phyloP scores from a whole-genome alignment of 176 grass and related monocot species.

The Puccinellia tenuiflora region DNA sequence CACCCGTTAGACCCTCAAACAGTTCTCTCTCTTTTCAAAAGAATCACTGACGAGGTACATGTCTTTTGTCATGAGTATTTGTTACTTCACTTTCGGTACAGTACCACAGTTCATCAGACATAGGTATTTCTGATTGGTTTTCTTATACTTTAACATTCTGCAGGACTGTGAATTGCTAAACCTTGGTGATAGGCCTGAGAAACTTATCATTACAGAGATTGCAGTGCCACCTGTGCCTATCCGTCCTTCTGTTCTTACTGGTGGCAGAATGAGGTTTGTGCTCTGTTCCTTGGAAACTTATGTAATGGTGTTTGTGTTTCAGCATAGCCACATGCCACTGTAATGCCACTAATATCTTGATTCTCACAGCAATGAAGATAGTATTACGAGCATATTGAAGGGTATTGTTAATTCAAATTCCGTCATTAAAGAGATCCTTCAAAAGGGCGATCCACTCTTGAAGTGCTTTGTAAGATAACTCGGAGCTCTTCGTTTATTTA shows the following conservation, averaged over 20 bases:
- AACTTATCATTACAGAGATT: slow-evolving; percentile 80
- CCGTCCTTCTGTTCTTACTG: slow-evolving; percentile 65
- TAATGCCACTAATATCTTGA: slow-evolving; percentile 12
- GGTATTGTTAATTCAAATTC: slow-evolving; percentile 69
- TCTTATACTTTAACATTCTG: slow-evolving; percentile 10
- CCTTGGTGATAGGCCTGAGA: slow-evolving; percentile 79
- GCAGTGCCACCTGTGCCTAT: slow-evolving; percentile 75
- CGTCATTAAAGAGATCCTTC: slow-evolving; percentile 64
- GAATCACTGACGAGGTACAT: slow-evolving; percentile 76
- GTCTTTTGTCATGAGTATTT: slow-evolving; percentile 9
- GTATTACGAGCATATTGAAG: slow-evolving; percentile 77
- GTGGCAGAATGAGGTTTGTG: slow-evolving; percentile 51
- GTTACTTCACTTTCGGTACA: background rate
- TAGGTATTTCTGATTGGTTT: background rate
- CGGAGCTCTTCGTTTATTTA: background rate
- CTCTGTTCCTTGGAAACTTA: background rate
- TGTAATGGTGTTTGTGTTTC: slow-evolving; percentile 1
- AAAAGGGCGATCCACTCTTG: slow-evolving; percentile 38
- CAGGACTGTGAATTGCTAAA: slow-evolving; percentile 96
- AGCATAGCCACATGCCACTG: background rate
- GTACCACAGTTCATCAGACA: background rate
- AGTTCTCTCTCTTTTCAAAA: slow-evolving; percentile 69
- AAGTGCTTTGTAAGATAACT: slow-evolving; percentile 70
- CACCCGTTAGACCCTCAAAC: slow-evolving; percentile 48
- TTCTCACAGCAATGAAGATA: slow-evolving; percentile 82